Evolutionary conservation across 495 filamentous ascomycete species (phyloP).

Genomic region (Podospora bellae-mahoneyi): DNA sequence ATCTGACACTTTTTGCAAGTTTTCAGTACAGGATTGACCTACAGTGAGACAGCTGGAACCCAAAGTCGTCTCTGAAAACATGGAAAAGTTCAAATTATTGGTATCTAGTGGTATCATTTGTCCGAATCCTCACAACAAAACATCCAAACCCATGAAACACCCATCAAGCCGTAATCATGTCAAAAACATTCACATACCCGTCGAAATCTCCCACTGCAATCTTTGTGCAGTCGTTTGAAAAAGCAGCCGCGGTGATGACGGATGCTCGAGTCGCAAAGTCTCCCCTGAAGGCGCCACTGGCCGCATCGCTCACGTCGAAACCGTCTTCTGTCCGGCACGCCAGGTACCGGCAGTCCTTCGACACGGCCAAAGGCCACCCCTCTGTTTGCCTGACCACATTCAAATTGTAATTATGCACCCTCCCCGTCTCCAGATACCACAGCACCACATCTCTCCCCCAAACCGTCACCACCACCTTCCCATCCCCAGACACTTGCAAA

Average conservation of each 20-base stretch:
- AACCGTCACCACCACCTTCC: slow-evolving; percentile 24
- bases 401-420: slow-evolving; percentile 25
- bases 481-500: slow-evolving; percentile 26
- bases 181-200: slow-evolving; percentile 14
- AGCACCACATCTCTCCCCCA: slow-evolving; percentile 31
- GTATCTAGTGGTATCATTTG: not conserved
- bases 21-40: not conserved
- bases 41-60: not conserved
- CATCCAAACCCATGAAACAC: not conserved
- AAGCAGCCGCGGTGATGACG: slow-evolving; percentile 18
- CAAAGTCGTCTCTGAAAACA: not conserved
- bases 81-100: not conserved
- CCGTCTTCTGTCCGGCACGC: slow-evolving; percentile 33
- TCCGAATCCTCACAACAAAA: not conserved
- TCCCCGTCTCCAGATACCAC: slow-evolving; percentile 23
- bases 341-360: slow-evolving; percentile 30
- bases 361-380: slow-evolving; percentile 34
- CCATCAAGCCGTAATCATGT: slow-evolving; percentile 15
- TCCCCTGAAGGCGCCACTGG: slow-evolving; percentile 26
- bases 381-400: slow-evolving; percentile 19
- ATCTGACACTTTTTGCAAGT: not conserved
- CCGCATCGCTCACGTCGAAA: slow-evolving; percentile 30
- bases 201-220: slow-evolving; percentile 20
- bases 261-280: slow-evolving; percentile 9
- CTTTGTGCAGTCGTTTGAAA: slow-evolving; percentile 12